These are phyloP conservation scores for Ganoderma resinaceum DNA, from an alignment of 1,284 basidiomycete species.

Conservation along the genomic window DNA sequence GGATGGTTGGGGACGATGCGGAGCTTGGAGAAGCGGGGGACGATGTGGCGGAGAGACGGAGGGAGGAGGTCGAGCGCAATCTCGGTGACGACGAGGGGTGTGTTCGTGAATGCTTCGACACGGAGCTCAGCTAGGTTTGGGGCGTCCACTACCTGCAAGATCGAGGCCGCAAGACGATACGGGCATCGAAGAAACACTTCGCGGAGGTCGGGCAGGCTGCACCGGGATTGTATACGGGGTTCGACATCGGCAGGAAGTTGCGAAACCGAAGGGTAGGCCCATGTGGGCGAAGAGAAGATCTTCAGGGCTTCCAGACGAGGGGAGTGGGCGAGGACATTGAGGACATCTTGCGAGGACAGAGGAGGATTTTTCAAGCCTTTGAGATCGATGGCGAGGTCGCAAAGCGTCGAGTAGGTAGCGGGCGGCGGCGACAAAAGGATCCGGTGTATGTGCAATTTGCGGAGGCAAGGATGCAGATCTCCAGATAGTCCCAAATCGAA, in stretches of 20 bases:
- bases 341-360: not conserved
- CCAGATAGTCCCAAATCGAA: not conserved
- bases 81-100: not conserved
- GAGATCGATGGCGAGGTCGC: not conserved
- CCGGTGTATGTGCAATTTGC: not conserved
- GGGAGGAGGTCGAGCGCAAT: not conserved
- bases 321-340: not conserved
- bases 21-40: not conserved
- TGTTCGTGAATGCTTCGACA: not conserved
- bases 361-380: not conserved
- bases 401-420: not conserved
- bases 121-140: not conserved
- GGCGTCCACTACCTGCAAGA: not conserved
- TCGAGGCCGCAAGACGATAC: not conserved
- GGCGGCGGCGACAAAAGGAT: not conserved
- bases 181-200: not conserved
- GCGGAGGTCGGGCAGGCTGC: not conserved
- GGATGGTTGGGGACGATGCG: not conserved
- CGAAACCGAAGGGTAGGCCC: not conserved
- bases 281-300: not conserved
- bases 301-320: not conserved
- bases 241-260: not conserved
- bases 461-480: not conserved
- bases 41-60: not conserved
- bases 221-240: not conserved